These are phyloP conservation scores for Protomyces arabidopsidicola DNA, from an alignment of 1,139 yeast genomes.

Conservation along the genomic window DNA sequence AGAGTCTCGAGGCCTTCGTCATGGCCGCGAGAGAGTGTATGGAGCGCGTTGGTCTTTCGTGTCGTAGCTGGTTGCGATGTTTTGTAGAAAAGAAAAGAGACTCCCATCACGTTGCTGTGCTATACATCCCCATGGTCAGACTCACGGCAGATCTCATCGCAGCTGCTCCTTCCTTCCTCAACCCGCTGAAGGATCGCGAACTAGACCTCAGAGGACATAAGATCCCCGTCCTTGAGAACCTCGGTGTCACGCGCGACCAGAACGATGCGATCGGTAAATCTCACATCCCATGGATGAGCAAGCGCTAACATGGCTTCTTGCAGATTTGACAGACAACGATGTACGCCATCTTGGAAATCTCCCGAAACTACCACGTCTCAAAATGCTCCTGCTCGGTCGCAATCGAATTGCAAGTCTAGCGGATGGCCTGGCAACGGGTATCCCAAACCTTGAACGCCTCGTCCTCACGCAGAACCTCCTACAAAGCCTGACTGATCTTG, in stretches of 20 bases:
- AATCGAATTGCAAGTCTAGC: constrained; percentile 52
- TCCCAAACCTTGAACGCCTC: constrained; percentile 50
- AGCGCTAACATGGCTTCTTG: neutral
- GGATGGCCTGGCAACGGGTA: constrained; percentile 38
- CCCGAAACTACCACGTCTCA: constrained; percentile 48
- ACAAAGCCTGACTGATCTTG: constrained; percentile 44
- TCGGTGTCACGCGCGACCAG: constrained; percentile 44
- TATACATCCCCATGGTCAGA: constrained; percentile 10
- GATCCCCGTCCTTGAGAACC: constrained; percentile 45
- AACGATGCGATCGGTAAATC: constrained; percentile 46
- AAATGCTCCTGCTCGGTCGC: constrained; percentile 53
- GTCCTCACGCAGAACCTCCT: constrained; percentile 55
- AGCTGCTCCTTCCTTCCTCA: constrained; percentile 51
- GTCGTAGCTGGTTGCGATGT: too few species aligned
- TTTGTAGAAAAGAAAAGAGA: too few species aligned
- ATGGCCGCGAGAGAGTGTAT: constrained; percentile 38
- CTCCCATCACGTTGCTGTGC: too few species aligned
- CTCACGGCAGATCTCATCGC: constrained; percentile 49
- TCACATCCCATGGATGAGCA: neutral
- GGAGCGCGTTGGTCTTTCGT: too few species aligned
- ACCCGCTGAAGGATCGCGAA: constrained; percentile 47
- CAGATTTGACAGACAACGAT: constrained; percentile 64
- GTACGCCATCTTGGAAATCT: constrained; percentile 52
- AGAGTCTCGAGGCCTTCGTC: constrained; percentile 69
- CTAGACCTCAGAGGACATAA: constrained; percentile 45